phyloP scores from a whole-genome alignment of 495 filamentous ascomycete genomes.

The Aspergillus saccharolyticus region DNA sequence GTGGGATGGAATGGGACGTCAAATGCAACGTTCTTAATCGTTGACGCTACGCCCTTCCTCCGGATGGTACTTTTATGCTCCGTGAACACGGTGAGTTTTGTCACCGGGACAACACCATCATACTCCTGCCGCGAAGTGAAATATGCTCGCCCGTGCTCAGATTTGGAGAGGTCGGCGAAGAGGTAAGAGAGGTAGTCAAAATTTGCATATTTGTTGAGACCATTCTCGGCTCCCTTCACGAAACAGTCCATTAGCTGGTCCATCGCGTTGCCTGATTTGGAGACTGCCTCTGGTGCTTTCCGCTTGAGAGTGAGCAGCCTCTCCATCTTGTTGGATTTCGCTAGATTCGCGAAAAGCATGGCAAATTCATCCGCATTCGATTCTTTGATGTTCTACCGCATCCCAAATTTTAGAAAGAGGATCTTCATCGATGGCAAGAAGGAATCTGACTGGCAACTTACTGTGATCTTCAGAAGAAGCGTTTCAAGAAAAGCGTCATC shows the following conservation, averaged over 20 bases:
- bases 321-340: slow-evolving; percentile 69
- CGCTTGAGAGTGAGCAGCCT: slow-evolving; percentile 62
- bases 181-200: slow-evolving; percentile 91
- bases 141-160: slow-evolving; percentile 66
- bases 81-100: slow-evolving; percentile 88
- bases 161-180: slow-evolving; percentile 87
- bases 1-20: slow-evolving; percentile 64
- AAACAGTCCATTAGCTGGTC: slow-evolving; percentile 94
- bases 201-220: slow-evolving; percentile 78
- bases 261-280: slow-evolving; percentile 63
- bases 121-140: slow-evolving; percentile 69
- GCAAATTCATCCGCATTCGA: slow-evolving; percentile 76
- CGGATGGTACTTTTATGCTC: slow-evolving; percentile 76
- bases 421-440: neutral
- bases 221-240: slow-evolving; percentile 77
- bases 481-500: slow-evolving; percentile 80
- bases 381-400: slow-evolving; percentile 51
- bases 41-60: slow-evolving; percentile 83
- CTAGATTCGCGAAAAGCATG: slow-evolving; percentile 90
- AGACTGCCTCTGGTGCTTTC: slow-evolving; percentile 54
- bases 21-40: slow-evolving; percentile 81
- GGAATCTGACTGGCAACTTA: slow-evolving; percentile 43
- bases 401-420: neutral
- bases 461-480: slow-evolving; percentile 65
- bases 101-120: slow-evolving; percentile 73